Conservation (phyloP, 2,329 filamentous ascomycete species). For the Colletotrichum noveboracense region DNA sequence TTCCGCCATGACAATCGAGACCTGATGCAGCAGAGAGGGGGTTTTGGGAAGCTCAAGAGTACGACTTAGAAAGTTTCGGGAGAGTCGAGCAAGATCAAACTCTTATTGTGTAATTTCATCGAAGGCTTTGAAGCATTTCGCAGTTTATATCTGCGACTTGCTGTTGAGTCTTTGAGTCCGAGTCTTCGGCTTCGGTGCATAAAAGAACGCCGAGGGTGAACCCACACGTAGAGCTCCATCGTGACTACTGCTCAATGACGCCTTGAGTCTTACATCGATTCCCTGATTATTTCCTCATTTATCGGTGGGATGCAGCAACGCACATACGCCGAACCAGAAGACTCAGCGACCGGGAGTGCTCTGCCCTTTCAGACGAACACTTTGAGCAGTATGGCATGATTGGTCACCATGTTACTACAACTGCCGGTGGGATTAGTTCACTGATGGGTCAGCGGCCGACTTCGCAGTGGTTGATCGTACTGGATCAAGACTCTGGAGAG, state of each 20-base stretch:
- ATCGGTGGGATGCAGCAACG: not conserved
- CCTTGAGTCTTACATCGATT: not conserved
- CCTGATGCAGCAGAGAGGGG: not conserved
- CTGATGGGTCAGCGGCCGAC: not conserved
- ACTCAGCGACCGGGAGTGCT: not conserved
- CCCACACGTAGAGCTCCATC: not conserved
- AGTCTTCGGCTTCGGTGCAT: not conserved
- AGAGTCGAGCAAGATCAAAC: not conserved
- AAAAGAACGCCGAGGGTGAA: not conserved
- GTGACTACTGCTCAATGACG: not conserved
- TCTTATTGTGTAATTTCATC: not conserved
- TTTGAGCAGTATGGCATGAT: not conserved
- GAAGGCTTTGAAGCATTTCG: not conserved
- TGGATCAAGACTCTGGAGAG: not conserved
- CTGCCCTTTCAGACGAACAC: not conserved
- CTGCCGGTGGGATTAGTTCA: not conserved
- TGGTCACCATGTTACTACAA: not conserved
- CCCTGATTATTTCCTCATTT: not conserved
- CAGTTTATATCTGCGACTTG: not conserved
- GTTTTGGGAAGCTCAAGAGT: fast-evolving
- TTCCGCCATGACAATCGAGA: not conserved
- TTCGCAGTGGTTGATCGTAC: not conserved
- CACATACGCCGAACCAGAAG: fast-evolving
- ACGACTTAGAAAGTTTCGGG: not conserved
- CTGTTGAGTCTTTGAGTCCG: not conserved